phyloP scores from a whole-genome alignment of 768 basidiomycete species.

The Termitomyces eurrhizus region DNA sequence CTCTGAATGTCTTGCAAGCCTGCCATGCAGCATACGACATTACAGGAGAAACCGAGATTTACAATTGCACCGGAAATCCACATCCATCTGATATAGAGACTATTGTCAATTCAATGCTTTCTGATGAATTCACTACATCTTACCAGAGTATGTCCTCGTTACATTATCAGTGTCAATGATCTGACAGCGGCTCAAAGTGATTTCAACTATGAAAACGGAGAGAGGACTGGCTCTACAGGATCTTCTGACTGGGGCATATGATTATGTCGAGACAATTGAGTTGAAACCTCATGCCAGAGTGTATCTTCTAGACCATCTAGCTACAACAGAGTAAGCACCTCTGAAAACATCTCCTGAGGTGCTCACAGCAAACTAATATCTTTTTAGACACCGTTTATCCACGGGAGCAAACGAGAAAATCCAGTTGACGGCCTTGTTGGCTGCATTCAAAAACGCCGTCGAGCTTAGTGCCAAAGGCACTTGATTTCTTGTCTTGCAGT shows the following conservation, averaged over 20 bases:
- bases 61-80: constrained; percentile 95
- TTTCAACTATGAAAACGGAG: constrained; percentile 82
- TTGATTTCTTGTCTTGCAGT: constrained; percentile 6
- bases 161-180: background rate
- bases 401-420: constrained; percentile 94
- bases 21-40: constrained; percentile 96
- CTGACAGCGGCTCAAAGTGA: constrained; percentile 50
- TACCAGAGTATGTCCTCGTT: constrained; percentile 60
- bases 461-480: constrained; percentile 56
- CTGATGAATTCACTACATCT: constrained; percentile 91
- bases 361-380: background rate
- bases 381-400: constrained; percentile 77
- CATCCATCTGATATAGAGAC: constrained; percentile 93
- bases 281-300: constrained; percentile 83
- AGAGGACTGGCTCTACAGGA: constrained; percentile 95
- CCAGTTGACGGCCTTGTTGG: constrained; percentile 86
- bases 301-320: constrained; percentile 88
- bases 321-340: constrained; percentile 84
- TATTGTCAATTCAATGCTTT: constrained; percentile 93
- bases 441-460: constrained; percentile 90
- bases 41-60: constrained; percentile 87
- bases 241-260: constrained; percentile 86
- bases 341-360: background rate
- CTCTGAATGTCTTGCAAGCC: constrained; percentile 93
- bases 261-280: constrained; percentile 83